phyloP scores from a whole-genome alignment of 129 eudicot genomes.

The Glebionis coronaria region DNA sequence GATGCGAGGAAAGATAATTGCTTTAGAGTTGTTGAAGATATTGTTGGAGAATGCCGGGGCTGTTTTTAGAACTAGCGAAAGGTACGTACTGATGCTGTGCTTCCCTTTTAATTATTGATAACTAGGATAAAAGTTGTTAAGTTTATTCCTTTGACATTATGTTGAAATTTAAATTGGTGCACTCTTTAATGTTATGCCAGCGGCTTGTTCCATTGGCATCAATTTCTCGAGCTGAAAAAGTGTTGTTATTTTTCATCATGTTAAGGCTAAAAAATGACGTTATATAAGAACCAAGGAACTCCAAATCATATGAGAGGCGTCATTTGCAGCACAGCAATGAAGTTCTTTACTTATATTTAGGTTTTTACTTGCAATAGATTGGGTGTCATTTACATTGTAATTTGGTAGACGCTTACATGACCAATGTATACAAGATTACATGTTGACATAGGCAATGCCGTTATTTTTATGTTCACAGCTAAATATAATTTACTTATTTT shows the following conservation, averaged over 20 bases:
- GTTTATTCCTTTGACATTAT: constrained; percentile 3
- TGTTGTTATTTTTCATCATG: constrained; percentile 3
- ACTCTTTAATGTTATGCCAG: constrained; percentile 11
- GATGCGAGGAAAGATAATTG: constrained; percentile 93
- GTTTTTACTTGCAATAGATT: constrained; percentile 8
- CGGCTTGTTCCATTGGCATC: constrained; percentile 8
- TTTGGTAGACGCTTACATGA: constrained; percentile 12
- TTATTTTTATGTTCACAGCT: background rate
- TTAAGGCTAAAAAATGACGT: constrained; percentile 6
- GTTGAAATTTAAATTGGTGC: constrained; percentile 16
- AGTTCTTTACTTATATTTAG: constrained; percentile 1
- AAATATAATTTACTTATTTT: background rate
- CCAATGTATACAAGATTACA: constrained; percentile 13
- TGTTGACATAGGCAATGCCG: constrained; percentile 1
- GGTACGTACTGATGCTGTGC: constrained; percentile 40
- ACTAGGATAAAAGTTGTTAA: background rate
- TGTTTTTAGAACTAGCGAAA: constrained; percentile 92
- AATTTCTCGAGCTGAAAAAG: background rate
- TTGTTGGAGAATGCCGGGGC: constrained; percentile 97
- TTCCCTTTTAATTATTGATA: constrained; percentile 14
- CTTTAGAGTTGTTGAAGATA: constrained; percentile 93
- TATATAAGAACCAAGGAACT: constrained; percentile 13
- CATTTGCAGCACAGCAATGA: background rate
- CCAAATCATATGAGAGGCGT: constrained; percentile 16
- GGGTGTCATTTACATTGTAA: background rate